A percentile compares a stretch with the other conserved stretches of the same genome.
Evolutionary conservation across 768 basidiomycete genomes (phyloP).

Genomic region (Lactarius deliciosus): DNA sequence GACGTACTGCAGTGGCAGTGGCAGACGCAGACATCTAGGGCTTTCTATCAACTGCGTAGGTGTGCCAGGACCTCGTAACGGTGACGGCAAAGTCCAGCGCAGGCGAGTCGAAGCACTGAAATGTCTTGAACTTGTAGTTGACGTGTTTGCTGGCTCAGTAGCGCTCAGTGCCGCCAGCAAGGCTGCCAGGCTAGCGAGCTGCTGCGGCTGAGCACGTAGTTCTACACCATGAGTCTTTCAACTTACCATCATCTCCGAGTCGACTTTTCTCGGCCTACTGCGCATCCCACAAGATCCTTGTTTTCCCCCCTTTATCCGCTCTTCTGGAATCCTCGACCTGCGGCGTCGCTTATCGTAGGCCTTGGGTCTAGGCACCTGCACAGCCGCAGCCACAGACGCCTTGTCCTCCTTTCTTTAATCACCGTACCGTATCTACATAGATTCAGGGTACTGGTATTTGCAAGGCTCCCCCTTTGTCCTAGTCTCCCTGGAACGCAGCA

Average conservation of each 20-base stretch:
- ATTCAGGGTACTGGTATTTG: background rate
- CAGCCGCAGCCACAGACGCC: background rate
- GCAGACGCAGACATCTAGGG: too few relatives aligned
- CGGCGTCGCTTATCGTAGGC: too few relatives aligned
- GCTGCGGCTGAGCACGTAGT: background rate
- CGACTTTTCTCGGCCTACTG: background rate
- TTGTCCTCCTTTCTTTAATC: background rate
- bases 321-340: too few relatives aligned
- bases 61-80: too few relatives aligned
- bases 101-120: background rate
- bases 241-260: background rate
- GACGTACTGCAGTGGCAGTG: too few relatives aligned
- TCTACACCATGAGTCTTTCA: background rate
- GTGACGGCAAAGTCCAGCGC: too few relatives aligned
- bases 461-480: background rate
- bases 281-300: background rate
- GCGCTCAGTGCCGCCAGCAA: too few relatives aligned
- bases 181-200: too few relatives aligned
- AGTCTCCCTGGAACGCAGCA: background rate
- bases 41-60: too few relatives aligned
- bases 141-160: too few relatives aligned
- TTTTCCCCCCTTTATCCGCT: too few relatives aligned
- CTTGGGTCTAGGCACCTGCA: background rate
- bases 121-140: too few relatives aligned
- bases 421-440: background rate